These are phyloP conservation scores for Westerdykella ornata DNA, from an alignment of 2,329 filamentous ascomycete genomes.

Conservation along the genomic window DNA sequence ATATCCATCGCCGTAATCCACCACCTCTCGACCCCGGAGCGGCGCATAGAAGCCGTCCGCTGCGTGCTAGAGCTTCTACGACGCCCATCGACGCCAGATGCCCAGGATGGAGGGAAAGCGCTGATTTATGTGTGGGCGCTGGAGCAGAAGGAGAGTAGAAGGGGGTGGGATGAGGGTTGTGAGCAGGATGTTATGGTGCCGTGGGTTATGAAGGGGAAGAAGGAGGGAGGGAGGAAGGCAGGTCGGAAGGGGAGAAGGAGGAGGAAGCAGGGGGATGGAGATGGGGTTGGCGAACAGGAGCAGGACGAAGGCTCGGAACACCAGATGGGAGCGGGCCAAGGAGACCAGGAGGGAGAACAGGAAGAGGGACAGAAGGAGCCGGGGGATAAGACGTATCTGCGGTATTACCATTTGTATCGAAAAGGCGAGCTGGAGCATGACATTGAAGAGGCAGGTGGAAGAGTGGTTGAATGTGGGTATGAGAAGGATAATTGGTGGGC, in stretches of 20 bases:
- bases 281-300: neutral
- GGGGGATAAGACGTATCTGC: constrained; percentile 60
- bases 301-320: constrained; percentile 4
- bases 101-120: constrained; percentile 51
- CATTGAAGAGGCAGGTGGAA: constrained; percentile 65
- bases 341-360: constrained; percentile 23
- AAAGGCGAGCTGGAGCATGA: constrained; percentile 82
- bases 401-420: constrained; percentile 91
- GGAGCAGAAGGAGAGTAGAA: constrained; percentile 77
- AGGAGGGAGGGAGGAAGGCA: constrained; percentile 22
- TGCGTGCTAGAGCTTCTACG: constrained; percentile 63
- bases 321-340: too few species aligned
- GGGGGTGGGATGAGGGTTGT: constrained; percentile 79
- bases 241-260: constrained; percentile 5
- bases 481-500: constrained; percentile 99
- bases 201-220: constrained; percentile 64
- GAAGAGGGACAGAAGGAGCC: constrained; percentile 17
- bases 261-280: constrained; percentile 3
- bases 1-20: constrained; percentile 94
- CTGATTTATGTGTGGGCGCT: constrained; percentile 93
- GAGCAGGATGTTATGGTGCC: constrained; percentile 92
- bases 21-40: constrained; percentile 72
- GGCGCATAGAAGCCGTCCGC: constrained; percentile 66
- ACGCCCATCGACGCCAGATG: constrained; percentile 5
- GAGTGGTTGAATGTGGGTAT: constrained; percentile 73